phyloP scores from a whole-genome alignment of 176 grass and related monocot genomes.

The Cymbopogon citratus region DNA sequence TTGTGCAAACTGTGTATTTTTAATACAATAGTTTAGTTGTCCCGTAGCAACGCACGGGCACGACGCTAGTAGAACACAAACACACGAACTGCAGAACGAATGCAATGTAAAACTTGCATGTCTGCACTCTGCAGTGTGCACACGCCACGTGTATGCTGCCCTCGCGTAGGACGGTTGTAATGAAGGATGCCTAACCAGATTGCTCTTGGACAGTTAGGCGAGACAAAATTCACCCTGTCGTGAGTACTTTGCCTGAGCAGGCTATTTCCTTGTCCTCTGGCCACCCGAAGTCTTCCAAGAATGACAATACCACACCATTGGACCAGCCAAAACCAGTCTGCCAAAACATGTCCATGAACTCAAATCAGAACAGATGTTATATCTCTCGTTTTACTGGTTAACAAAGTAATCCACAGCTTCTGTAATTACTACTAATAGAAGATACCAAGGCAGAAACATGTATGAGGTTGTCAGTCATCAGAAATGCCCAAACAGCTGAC shows the following conservation, averaged over 20 bases:
- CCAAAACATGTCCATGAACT: background rate
- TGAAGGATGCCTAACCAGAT: background rate
- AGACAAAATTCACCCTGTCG: background rate
- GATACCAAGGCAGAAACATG: background rate
- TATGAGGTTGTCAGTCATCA: background rate
- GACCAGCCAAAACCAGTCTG: conserved; percentile 99
- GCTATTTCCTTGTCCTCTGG: conserved; percentile 49
- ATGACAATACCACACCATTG: conserved; percentile 78
- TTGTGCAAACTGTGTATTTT: too few relatives aligned
- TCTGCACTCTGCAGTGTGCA: too few relatives aligned
- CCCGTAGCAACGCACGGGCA: too few relatives aligned
- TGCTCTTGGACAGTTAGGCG: background rate
- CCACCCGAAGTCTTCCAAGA: conserved; percentile 95
- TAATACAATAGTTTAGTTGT: too few relatives aligned
- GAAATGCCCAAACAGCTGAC: background rate
- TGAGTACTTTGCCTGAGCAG: conserved; percentile 18
- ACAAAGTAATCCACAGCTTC: background rate
- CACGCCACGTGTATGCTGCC: background rate
- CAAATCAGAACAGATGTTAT: background rate
- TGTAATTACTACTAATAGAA: background rate
- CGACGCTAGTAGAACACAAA: background rate
- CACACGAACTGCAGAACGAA: background rate
- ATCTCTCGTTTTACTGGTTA: background rate
- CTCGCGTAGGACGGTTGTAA: background rate
- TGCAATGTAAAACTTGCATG: background rate